Evolutionary conservation across 2,329 filamentous ascomycete species (phyloP).

Genomic region (Trichoderma polysporum): DNA sequence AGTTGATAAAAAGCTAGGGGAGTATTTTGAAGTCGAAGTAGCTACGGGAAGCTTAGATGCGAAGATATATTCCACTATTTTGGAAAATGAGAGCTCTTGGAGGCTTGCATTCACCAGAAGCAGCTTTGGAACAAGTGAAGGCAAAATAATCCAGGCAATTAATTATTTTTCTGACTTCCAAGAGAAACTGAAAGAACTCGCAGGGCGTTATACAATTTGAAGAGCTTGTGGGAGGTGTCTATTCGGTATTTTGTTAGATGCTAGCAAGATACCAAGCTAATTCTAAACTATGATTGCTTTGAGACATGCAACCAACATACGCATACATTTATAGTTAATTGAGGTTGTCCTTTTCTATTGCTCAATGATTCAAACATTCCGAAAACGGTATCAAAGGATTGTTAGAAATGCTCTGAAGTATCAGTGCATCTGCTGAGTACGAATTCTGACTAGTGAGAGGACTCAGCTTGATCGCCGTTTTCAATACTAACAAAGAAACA

Average conservation of each 20-base stretch:
- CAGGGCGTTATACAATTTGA: constrained; percentile 29
- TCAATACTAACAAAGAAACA: background rate
- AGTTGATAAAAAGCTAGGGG: background rate
- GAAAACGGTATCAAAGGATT: background rate
- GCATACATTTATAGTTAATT: background rate
- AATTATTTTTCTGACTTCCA: constrained; percentile 60
- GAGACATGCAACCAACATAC: no score
- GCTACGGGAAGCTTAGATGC: background rate
- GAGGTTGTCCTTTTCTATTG: background rate
- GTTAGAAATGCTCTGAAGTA: no score
- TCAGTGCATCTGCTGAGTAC: background rate
- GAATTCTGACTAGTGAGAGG: background rate
- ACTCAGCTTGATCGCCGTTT: background rate
- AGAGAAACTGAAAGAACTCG: constrained; percentile 47
- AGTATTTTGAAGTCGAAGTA: background rate
- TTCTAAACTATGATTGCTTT: no score
- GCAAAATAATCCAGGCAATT: constrained; percentile 54
- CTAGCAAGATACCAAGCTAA: no score
- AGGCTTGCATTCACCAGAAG: constrained; percentile 52
- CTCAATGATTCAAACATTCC: background rate
- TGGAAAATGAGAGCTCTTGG: constrained; percentile 38
- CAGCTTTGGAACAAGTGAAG: constrained; percentile 46
- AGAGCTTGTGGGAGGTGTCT: no score
- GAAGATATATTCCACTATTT: background rate
- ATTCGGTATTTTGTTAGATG: no score